phyloP scores from a whole-genome alignment of 805 yeast species.

The Yueomyces sp. region DNA sequence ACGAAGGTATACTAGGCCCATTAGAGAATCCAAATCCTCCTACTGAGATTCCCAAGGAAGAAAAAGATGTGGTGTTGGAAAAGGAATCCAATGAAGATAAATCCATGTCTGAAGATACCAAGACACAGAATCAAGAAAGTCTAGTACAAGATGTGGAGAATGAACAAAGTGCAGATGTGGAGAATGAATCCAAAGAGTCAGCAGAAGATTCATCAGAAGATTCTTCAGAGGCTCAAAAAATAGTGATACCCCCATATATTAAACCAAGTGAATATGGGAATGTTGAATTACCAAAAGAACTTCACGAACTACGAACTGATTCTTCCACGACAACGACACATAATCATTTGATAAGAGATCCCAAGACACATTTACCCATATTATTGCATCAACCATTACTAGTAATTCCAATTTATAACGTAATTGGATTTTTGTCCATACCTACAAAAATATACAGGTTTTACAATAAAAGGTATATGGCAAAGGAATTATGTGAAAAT shows the following conservation, averaged over 20 bases:
- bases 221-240: constrained; percentile 4
- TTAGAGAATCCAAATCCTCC: constrained; percentile 37
- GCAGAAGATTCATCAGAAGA: constrained; percentile 3
- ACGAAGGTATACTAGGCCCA: constrained; percentile 93
- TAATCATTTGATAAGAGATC: constrained; percentile 10
- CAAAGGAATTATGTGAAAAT: constrained; percentile 51
- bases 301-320: constrained; percentile 23
- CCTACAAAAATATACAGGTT: constrained; percentile 69
- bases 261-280: constrained; percentile 40
- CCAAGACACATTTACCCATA: constrained; percentile 32
- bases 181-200: constrained; percentile 1
- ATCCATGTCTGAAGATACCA: not conserved
- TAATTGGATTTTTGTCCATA: constrained; percentile 64
- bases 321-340: not conserved
- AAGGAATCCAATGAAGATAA: not conserved
- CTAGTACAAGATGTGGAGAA: not conserved
- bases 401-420: constrained; percentile 62
- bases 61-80: not conserved
- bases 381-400: constrained; percentile 66
- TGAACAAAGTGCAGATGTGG: not conserved
- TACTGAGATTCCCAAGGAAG: constrained; percentile 1
- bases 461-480: constrained; percentile 59
- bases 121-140: not conserved
- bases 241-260: constrained; percentile 41
- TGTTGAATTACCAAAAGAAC: constrained; percentile 47